A percentile compares a stretch with the other conserved stretches of the same genome.
phyloP scores from a whole-genome alignment of 1,284 basidiomycete genomes.

The Trichosporon sp. region DNA sequence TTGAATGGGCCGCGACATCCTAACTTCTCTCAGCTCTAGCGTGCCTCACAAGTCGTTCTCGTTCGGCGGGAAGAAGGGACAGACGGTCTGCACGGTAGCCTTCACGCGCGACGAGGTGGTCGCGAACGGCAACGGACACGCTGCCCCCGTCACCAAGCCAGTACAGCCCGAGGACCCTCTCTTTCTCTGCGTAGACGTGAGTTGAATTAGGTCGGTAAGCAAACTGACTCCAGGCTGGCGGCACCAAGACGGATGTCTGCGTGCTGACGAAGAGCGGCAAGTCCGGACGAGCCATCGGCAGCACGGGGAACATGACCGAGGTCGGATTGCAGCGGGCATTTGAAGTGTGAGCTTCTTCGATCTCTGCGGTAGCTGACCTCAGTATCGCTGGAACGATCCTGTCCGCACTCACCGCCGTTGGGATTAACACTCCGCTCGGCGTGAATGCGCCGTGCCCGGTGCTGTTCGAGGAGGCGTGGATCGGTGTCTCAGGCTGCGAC shows the following conservation, averaged over 20 bases:
- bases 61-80: constrained; percentile 47
- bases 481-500: constrained; percentile 39
- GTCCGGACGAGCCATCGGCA: constrained; percentile 24
- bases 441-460: constrained; percentile 17
- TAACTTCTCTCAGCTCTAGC: constrained; percentile 35
- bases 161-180: constrained; percentile 9
- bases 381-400: constrained; percentile 27
- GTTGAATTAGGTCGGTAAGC: not conserved
- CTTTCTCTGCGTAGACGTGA: constrained; percentile 33
- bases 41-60: constrained; percentile 47
- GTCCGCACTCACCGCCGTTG: not conserved
- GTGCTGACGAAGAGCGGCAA: constrained; percentile 22
- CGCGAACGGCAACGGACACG: not conserved
- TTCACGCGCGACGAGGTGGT: constrained; percentile 33
- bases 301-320: constrained; percentile 39
- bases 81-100: constrained; percentile 48
- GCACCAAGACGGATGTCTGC: constrained; percentile 36
- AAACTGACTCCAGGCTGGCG: constrained; percentile 26
- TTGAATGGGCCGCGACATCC: not conserved
- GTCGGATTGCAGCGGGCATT: constrained; percentile 25
- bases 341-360: constrained; percentile 20
- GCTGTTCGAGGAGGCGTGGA: constrained; percentile 28
- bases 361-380: constrained; percentile 8
- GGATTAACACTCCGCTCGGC: not conserved
- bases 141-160: not conserved